Evolutionary conservation across 345 rosid genomes (phyloP), one percentile per base, ranked within the genome.

Genomic region (Turnera subulata): DNA sequence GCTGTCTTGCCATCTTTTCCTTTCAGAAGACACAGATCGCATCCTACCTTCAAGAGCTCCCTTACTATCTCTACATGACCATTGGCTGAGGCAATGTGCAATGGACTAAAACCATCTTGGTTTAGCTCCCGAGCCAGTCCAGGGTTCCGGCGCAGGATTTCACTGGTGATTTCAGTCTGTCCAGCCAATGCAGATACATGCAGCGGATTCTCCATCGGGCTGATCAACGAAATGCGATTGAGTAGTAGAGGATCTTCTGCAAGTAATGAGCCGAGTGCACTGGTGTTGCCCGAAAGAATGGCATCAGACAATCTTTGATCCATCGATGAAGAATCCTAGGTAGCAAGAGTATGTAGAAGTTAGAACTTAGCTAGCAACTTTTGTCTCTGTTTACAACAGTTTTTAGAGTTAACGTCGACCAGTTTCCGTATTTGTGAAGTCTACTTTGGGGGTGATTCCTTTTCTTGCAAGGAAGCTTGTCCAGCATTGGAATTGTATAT

Each of bases 41-140:
- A 13, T 5, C 52, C 39, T 1, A 46, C 20, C n/a, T 9, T 58
- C 17, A 58, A 1, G 14, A 58, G 44, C n/a, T 7, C 32, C 14
- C 42, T 29, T 10, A 46, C 62, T 18, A 58, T 11, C 40, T 43
- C 52, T 18, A 32, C 25, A 13, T 32, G 29, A 25, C 53, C 53
- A 9, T 26, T 19, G 7, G 62, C 52, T 11, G 62, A 32, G 39
- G 62, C 62, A 33, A 58, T 58, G 62, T 58, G 62, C 7, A 58
- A 0, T 1, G 62, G 53, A 22, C 44, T 32, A 33, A 46, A 15
- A 20, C 53, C 45, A 58, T 33, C 62, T 46, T 47, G 44, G 20
- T 46, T 58, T 47, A 58, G 53, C 13, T 58, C 62, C 44, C 32
- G 6, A 12, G 53, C 53, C 20, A 46, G 46, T 14, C 6, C 19